A percentile compares a stretch with the other conserved stretches of the same genome.
phyloP scores from a whole-genome alignment of 257 asterid genomes.

The Handroanthus guayacan region DNA sequence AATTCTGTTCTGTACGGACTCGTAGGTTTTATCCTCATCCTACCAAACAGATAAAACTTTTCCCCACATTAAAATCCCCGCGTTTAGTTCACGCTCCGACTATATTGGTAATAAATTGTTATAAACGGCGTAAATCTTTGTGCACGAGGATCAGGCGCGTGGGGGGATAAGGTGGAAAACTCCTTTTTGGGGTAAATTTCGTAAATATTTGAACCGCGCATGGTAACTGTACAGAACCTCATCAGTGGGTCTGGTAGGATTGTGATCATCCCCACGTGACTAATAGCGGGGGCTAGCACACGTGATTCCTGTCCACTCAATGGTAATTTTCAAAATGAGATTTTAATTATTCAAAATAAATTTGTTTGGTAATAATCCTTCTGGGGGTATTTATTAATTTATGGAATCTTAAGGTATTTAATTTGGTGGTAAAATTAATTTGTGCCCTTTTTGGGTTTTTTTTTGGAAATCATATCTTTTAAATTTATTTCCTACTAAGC shows the following conservation, averaged over 20 bases:
- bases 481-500: background rate
- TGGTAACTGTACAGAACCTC: constrained; percentile 31
- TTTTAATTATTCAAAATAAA: background rate
- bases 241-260: constrained; percentile 33
- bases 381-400: background rate
- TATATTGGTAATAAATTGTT: too few species aligned
- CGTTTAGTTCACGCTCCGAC: background rate
- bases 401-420: background rate
- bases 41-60: constrained; percentile 36
- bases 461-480: background rate
- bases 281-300: constrained; percentile 20
- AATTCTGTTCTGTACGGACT: constrained; percentile 54
- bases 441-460: background rate
- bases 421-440: too few species aligned
- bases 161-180: background rate
- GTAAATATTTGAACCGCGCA: constrained; percentile 35
- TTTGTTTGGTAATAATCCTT: background rate
- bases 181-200: constrained; percentile 34
- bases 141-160: constrained; percentile 8
- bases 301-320: background rate
- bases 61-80: background rate
- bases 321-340: background rate
- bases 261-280: constrained; percentile 30
- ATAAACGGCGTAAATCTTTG: too few species aligned
- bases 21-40: constrained; percentile 62